Evolutionary conservation across 2,329 filamentous ascomycete species (phyloP).

Genomic region (Pyrenophora tritici-repentis): DNA sequence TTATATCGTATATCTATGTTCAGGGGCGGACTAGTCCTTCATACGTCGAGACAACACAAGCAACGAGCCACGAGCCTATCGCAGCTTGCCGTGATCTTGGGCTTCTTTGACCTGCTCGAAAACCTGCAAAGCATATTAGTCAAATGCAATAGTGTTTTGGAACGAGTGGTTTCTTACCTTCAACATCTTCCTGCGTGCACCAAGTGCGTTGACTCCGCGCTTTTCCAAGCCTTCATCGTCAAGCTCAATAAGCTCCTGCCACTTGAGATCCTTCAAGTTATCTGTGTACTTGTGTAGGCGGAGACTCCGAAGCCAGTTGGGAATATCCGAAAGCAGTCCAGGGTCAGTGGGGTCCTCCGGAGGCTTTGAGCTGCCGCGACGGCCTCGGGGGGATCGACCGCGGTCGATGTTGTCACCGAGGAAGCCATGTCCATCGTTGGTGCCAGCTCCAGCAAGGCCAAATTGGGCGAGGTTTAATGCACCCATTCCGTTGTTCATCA

Average conservation of each 20-base stretch:
- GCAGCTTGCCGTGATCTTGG: slow-evolving; percentile 51
- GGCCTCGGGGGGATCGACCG: slow-evolving; percentile 87
- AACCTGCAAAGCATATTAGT: slow-evolving; percentile 60
- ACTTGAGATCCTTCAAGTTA: slow-evolving; percentile 95
- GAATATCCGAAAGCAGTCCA: slow-evolving; percentile 88
- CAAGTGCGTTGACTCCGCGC: slow-evolving; percentile 90
- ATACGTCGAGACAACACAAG: not conserved
- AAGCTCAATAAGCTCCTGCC: slow-evolving; percentile 88
- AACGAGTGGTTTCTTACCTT: slow-evolving; percentile 66
- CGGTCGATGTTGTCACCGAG: slow-evolving; percentile 91
- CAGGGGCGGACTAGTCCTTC: slow-evolving; percentile 7
- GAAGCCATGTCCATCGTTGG: slow-evolving; percentile 70
- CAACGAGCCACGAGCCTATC: slow-evolving; percentile 27
- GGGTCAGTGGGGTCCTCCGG: slow-evolving; percentile 97
- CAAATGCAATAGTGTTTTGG: not conserved
- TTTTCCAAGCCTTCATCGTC: slow-evolving; percentile 93
- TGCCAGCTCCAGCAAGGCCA: slow-evolving; percentile 54
- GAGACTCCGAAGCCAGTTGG: slow-evolving; percentile 91
- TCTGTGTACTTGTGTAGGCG: slow-evolving; percentile 98
- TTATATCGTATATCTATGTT: slow-evolving; percentile 33
- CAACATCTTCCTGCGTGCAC: slow-evolving; percentile 94
- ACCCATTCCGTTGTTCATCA: slow-evolving; percentile 73
- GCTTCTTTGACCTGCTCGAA: slow-evolving; percentile 89
- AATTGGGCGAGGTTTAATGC: slow-evolving; percentile 74
- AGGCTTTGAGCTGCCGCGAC: slow-evolving; percentile 93